Conservation (phyloP, 1,139 yeast species). For the Scheffersomyces segobiensis region DNA sequence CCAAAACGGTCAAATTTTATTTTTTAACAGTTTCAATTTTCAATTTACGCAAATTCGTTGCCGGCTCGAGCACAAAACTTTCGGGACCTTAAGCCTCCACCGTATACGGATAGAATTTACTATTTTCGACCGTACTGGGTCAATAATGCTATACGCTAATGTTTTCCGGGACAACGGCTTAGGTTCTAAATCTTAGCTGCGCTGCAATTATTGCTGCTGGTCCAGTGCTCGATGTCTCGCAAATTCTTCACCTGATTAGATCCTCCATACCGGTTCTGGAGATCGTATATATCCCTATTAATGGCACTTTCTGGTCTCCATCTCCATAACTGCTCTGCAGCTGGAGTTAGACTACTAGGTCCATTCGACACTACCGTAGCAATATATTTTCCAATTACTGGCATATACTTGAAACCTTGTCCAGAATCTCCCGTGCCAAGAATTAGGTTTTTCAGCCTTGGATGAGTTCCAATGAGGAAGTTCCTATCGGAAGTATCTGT, state of each 20-base stretch:
- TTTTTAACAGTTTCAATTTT: background rate
- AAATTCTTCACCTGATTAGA: conserved; percentile 8
- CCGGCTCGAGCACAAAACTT: too few relatives aligned
- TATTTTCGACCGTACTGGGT: background rate
- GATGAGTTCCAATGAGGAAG: conserved; percentile 43
- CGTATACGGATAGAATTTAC: background rate
- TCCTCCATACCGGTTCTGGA: conserved; percentile 28
- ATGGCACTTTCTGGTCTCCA: conserved; percentile 23
- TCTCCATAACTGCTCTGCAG: conserved; percentile 13
- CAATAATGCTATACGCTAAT: too few relatives aligned
- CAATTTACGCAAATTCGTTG: too few relatives aligned
- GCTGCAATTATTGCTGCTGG: background rate
- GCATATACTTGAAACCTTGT: conserved; percentile 43
- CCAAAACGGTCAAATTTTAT: background rate
- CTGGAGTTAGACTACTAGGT: conserved; percentile 3
- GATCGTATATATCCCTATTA: conserved; percentile 10
- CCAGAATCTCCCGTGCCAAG: conserved; percentile 50
- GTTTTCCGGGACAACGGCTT: too few relatives aligned
- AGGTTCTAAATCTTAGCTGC: too few relatives aligned
- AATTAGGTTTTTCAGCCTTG: conserved; percentile 24
- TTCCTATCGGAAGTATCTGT: conserved; percentile 45
- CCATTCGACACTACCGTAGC: conserved; percentile 18
- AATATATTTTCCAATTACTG: conserved; percentile 44
- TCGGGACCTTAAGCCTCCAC: background rate
- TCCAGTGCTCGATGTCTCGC: background rate